phyloP scores from a whole-genome alignment of 73 alveolate species.

The Uronychia setigera region DNA sequence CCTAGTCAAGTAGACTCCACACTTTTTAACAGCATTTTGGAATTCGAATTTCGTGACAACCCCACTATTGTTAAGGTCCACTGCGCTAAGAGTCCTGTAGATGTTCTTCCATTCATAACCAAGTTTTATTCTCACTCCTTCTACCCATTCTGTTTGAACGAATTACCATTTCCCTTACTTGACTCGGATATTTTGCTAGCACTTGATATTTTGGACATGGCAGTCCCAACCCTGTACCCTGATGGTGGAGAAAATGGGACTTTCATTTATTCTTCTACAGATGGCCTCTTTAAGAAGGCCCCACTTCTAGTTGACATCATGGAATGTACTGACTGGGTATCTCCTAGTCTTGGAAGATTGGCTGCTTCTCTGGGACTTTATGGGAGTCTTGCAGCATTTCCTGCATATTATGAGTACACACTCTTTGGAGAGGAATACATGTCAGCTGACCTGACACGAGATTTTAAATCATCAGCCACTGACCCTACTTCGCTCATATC shows the following conservation, averaged over 20 bases:
- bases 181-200: background rate
- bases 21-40: constrained; percentile 20
- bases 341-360: background rate
- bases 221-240: background rate
- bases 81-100: constrained; percentile 13
- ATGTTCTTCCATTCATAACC: constrained; percentile 55
- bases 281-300: background rate
- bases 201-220: background rate
- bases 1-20: constrained; percentile 41
- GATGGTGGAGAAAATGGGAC: background rate
- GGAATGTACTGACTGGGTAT: background rate
- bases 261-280: background rate
- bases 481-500: background rate
- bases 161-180: background rate
- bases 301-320: background rate
- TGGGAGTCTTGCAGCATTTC: background rate
- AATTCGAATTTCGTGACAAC: constrained; percentile 23
- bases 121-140: constrained; percentile 23
- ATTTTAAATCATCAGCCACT: background rate
- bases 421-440: background rate
- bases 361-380: no score
- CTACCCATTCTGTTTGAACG: constrained; percentile 19
- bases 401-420: background rate
- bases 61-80: constrained; percentile 18
- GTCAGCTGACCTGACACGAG: background rate